Percentiles rank a stretch among this genome's conserved stretches.
phyloP scores from a whole-genome alignment of 805 yeast genomes.

The Jamesozyma hellenica region DNA sequence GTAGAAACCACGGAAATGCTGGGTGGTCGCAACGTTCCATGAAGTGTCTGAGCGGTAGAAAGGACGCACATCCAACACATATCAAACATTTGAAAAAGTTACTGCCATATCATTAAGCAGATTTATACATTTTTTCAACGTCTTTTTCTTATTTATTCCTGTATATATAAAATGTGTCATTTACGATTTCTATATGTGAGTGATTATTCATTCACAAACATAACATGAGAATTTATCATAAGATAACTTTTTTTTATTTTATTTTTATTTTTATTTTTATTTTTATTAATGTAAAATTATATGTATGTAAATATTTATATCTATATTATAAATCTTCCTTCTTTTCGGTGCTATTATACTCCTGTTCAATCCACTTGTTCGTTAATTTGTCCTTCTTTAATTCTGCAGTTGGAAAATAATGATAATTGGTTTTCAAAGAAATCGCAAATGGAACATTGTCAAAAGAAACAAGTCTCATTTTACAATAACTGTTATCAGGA shows the following conservation, averaged over 20 bases:
- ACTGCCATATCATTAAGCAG: slow-evolving; percentile 34
- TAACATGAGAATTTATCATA: too few relatives aligned
- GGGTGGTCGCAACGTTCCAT: slow-evolving; percentile 66
- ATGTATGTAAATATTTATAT: too few relatives aligned
- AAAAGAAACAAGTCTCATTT: slow-evolving; percentile 69
- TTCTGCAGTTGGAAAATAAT: slow-evolving; percentile 72
- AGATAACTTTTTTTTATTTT: too few relatives aligned
- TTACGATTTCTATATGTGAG: too few relatives aligned
- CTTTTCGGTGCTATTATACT: slow-evolving; percentile 33
- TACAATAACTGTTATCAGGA: slow-evolving; percentile 72
- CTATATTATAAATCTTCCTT: slow-evolving; percentile 7
- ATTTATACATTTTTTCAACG: too few relatives aligned
- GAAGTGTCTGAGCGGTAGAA: slow-evolving; percentile 50
- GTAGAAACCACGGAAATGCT: slow-evolving; percentile 87
- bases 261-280: background rate
- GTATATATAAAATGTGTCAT: too few relatives aligned
- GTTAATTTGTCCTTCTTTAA: slow-evolving; percentile 38
- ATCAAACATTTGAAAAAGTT: slow-evolving; percentile 48
- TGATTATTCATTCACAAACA: too few relatives aligned
- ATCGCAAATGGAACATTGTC: slow-evolving; percentile 83
- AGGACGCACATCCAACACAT: slow-evolving; percentile 45
- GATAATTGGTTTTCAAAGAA: slow-evolving; percentile 77
- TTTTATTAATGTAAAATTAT: background rate
- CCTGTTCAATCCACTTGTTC: slow-evolving; percentile 47
- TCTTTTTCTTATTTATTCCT: too few relatives aligned